Evolutionary conservation across 2,329 filamentous ascomycete species (phyloP), one percentile per base, ranked within the genome.

Genomic region (Zarea fungicola): DNA sequence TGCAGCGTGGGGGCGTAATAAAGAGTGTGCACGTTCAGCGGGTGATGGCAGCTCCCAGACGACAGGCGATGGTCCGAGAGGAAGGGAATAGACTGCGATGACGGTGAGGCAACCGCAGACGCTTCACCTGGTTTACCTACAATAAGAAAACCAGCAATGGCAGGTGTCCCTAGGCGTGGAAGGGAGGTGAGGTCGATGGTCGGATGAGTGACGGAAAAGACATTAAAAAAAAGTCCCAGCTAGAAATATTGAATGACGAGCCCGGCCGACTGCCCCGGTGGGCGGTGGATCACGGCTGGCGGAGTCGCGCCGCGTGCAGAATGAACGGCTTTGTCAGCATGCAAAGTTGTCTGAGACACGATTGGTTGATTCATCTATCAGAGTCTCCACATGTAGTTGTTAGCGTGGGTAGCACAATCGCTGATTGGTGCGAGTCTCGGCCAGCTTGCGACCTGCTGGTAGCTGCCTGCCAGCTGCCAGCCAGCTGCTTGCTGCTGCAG

Each of bases 261-360:
- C 19, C 47, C 29, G 40, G 34, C 34, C 34, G 23, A 39, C 41
- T 22, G 31, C 37, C 6, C 19, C 14, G 40, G n/a, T n/a, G n/a
- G n/a, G n/a, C n/a, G 35, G 47, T 49, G 47, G 40, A 49, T 37
- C 40, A 44, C 25, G 11, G 22, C 22, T 41, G 34, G 35, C 26
- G 26, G 23, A 14, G 10, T 41, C 44, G 44, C n/a, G n/a, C 44
- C 28, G 44, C 6, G 18, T 40, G 11, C 26, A 47, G 35, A 29
- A 19, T 14, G 29, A 23, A 32, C 25, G 28, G 45, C 45, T 48
- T 48, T 49, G 47, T 49, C 47, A 49, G 47, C 47, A 41, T 6
- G n/a, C 5, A 10, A 32, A 11, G 28, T n/a, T 11, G n/a, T 9
- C 21, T n/a, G n/a, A n/a, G n/a, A 11, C 5, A 9, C 39, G 28